Conservation (phyloP, 2,329 filamentous ascomycete species). For the Fusarium pininemorale region DNA sequence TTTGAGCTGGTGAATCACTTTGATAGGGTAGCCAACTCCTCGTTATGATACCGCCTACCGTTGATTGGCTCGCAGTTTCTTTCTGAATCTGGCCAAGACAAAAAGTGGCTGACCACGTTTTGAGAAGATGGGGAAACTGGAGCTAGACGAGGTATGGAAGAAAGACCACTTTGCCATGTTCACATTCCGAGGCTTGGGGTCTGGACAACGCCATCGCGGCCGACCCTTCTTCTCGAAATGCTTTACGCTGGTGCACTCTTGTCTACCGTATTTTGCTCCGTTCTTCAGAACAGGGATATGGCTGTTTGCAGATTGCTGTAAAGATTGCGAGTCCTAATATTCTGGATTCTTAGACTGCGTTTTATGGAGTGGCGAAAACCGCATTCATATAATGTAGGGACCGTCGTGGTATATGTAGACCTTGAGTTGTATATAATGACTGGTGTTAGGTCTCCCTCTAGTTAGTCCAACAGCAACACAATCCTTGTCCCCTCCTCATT, state of each 20-base stretch:
- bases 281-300: not conserved
- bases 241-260: not conserved
- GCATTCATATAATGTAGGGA: not conserved
- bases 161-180: not conserved
- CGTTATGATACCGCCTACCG: accelerated
- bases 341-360: not conserved
- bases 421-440: not conserved
- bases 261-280: not conserved
- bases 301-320: not conserved
- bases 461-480: accelerated
- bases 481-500: not conserved
- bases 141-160: not conserved
- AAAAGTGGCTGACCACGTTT: not conserved
- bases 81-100: not conserved
- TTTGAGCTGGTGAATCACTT: not conserved
- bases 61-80: not conserved
- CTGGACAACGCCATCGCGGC: not conserved
- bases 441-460: not conserved
- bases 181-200: not conserved
- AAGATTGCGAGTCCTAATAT: not conserved
- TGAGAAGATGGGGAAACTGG: not conserved
- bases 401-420: too few species aligned
- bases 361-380: not conserved
- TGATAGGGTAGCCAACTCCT: not conserved
- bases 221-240: not conserved